Evolutionary conservation across 2,329 filamentous ascomycete species (phyloP).

Genomic region (Colletotrichum incanum): DNA sequence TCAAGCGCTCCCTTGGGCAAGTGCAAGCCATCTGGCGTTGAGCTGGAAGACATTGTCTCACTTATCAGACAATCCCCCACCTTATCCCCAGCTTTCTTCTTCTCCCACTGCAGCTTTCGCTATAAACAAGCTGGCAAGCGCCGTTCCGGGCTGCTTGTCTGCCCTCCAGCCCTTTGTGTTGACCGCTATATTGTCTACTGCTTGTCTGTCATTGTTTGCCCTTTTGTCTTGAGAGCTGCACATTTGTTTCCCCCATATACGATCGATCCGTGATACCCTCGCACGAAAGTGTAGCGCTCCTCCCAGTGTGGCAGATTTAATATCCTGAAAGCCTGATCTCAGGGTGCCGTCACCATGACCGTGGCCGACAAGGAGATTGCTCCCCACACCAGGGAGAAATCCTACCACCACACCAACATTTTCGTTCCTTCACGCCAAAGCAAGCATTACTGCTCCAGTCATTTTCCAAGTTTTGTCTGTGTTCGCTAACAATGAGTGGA

Average conservation of each 20-base stretch:
- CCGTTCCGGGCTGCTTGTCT: constrained; percentile 25
- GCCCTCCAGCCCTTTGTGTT: constrained; percentile 20
- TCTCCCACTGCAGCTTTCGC: constrained; percentile 11
- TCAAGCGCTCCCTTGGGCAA: constrained; percentile 31
- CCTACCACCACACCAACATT: constrained; percentile 40
- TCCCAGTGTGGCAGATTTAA: constrained; percentile 7
- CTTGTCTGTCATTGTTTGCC: constrained; percentile 34
- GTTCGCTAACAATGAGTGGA: constrained; percentile 29
- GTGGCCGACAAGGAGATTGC: constrained; percentile 42
- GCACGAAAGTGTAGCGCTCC: background rate
- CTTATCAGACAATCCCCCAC: constrained; percentile 40
- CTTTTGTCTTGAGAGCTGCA: constrained; percentile 26
- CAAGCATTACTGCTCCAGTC: constrained; percentile 25
- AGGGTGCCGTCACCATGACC: constrained; percentile 34
- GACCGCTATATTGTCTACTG: constrained; percentile 23
- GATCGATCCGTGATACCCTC: constrained; percentile 28
- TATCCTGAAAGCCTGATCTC: constrained; percentile 6
- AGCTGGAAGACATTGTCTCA: constrained; percentile 40
- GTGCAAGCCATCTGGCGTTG: constrained; percentile 29
- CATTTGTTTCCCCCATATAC: constrained; percentile 7
- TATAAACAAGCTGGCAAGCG: constrained; percentile 42
- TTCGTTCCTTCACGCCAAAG: constrained; percentile 40
- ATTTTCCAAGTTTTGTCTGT: background rate
- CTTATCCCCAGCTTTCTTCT: constrained; percentile 40
- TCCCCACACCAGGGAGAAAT: constrained; percentile 43